Evolutionary conservation across 1,284 basidiomycete species (phyloP).

Genomic region (Lentinula novae-zelandiae): DNA sequence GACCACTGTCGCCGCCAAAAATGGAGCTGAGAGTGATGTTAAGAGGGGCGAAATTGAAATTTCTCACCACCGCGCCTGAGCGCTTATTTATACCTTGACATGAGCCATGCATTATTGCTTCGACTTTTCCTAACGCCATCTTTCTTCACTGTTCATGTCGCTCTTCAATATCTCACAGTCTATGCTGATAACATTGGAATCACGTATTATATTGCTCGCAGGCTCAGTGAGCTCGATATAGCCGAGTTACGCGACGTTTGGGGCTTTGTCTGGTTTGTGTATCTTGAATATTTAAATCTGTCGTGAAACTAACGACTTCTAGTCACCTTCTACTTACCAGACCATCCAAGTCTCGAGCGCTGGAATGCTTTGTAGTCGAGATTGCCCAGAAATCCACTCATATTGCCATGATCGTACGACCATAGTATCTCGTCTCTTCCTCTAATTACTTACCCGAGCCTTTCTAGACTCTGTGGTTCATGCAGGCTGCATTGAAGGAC

Average conservation of each 20-base stretch:
- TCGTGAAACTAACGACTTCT: constrained; percentile 12
- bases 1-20: not conserved
- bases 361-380: constrained; percentile 90
- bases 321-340: constrained; percentile 91
- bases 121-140: constrained; percentile 86
- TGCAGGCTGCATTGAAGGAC: constrained; percentile 93
- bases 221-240: constrained; percentile 75
- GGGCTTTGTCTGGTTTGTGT: constrained; percentile 87
- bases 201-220: constrained; percentile 89
- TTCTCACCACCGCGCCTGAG: not conserved
- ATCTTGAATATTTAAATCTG: constrained; percentile 15
- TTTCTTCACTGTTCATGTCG: constrained; percentile 90
- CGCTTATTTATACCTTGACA: constrained; percentile 17
- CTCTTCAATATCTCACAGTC: constrained; percentile 82
- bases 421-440: constrained; percentile 12
- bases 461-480: constrained; percentile 90
- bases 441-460: constrained; percentile 15
- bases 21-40: not conserved
- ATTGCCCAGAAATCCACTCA: constrained; percentile 87
- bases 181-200: constrained; percentile 95
- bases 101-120: constrained; percentile 80
- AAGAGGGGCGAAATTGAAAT: not conserved
- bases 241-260: constrained; percentile 91
- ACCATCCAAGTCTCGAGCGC: constrained; percentile 84
- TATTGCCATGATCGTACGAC: constrained; percentile 86